Conservation (phyloP, 768 basidiomycete genomes). For the Boletus huronensis region DNA sequence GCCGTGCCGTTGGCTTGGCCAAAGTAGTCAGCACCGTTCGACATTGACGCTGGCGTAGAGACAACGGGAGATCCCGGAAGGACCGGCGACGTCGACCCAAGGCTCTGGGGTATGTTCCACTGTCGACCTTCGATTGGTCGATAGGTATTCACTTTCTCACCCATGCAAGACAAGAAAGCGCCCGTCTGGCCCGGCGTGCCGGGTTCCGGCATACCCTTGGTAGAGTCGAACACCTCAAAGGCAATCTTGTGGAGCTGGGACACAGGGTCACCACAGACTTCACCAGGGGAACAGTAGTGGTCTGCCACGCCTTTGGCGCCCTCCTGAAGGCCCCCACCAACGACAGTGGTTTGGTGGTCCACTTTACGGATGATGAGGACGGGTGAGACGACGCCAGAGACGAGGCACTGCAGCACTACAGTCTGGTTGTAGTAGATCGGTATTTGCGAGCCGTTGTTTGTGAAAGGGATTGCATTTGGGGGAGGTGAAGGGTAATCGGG, state of each 20-base stretch:
- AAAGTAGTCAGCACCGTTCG: constrained; percentile 64
- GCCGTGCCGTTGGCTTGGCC: constrained; percentile 37
- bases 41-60: constrained; percentile 54
- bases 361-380: constrained; percentile 93
- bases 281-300: constrained; percentile 77
- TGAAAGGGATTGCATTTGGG: constrained; percentile 84
- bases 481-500: constrained; percentile 91
- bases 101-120: constrained; percentile 55
- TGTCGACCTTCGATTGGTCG: constrained; percentile 78
- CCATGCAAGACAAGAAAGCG: constrained; percentile 87
- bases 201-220: constrained; percentile 65
- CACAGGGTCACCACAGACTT: constrained; percentile 90
- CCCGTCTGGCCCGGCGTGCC: constrained; percentile 78
- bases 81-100: constrained; percentile 51
- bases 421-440: constrained; percentile 97
- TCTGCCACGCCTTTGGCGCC: constrained; percentile 83
- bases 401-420: constrained; percentile 90
- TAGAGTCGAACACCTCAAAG: constrained; percentile 81
- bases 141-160: constrained; percentile 90
- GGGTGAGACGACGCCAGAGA: constrained; percentile 91
- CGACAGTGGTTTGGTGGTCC: constrained; percentile 83
- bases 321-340: constrained; percentile 88
- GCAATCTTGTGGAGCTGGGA: constrained; percentile 96
- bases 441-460: constrained; percentile 78
- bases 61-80: constrained; percentile 69